Evolutionary conservation across 2,329 filamentous ascomycete species (phyloP).

Genomic region (Beauveria sp.): DNA sequence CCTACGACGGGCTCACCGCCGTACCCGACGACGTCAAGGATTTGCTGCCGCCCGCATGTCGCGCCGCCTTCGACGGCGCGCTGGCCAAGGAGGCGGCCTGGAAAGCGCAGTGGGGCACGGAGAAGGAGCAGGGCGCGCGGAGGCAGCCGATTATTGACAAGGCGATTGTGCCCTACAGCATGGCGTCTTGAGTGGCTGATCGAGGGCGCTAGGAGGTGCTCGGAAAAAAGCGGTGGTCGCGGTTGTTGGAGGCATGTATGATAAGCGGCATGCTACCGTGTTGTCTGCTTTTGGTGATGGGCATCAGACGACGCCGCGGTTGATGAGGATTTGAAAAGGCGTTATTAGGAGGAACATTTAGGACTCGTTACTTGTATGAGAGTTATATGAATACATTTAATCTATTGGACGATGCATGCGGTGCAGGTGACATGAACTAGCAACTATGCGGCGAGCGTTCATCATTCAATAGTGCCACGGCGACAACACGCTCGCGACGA

Average conservation of each 20-base stretch:
- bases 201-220: background rate
- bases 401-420: too few relatives aligned
- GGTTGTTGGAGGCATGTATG: background rate
- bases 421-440: background rate
- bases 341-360: slow-evolving; percentile 4
- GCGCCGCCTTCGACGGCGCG: slow-evolving; percentile 63
- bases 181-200: slow-evolving; percentile 21
- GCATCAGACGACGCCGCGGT: background rate
- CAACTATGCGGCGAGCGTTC: background rate
- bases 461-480: background rate
- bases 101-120: slow-evolving; percentile 67
- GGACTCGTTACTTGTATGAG: slow-evolving; percentile 2
- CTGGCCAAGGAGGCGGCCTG: slow-evolving; percentile 59
- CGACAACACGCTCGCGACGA: background rate
- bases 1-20: slow-evolving; percentile 55
- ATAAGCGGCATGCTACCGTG: background rate
- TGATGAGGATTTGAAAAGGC: slow-evolving; percentile 14
- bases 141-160: slow-evolving; percentile 53
- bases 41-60: slow-evolving; percentile 62
- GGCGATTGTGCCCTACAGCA: slow-evolving; percentile 52
- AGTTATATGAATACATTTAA: background rate
- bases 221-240: background rate
- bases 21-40: slow-evolving; percentile 59
- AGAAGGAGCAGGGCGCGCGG: slow-evolving; percentile 49
- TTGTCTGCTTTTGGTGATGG: background rate